Evolutionary conservation across 495 filamentous ascomycete species (phyloP).

Genomic region (Xylaria bambusicola): DNA sequence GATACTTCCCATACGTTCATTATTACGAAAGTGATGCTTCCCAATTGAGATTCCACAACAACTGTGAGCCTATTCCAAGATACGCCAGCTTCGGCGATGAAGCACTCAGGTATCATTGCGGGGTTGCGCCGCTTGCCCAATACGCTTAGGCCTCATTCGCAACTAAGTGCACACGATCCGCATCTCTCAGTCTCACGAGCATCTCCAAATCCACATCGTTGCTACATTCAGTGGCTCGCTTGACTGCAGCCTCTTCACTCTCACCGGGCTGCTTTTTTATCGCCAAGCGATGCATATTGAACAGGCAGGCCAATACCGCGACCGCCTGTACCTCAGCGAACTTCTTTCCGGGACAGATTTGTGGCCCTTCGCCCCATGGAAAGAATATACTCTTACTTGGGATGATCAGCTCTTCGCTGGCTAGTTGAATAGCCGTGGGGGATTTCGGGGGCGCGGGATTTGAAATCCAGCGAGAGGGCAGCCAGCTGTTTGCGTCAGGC

Average conservation of each 20-base stretch:
- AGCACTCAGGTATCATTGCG: too few relatives aligned
- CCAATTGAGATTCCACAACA: too few relatives aligned
- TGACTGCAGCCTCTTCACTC: conserved; percentile 46
- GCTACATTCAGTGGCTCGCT: conserved; percentile 37
- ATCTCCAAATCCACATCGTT: conserved; percentile 37
- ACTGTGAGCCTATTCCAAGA: too few relatives aligned
- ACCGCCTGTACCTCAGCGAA: conserved; percentile 35
- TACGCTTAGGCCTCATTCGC: conserved; percentile 5
- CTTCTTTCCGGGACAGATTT: conserved; percentile 33
- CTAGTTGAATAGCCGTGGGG: conserved; percentile 1
- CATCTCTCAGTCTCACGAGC: conserved; percentile 40
- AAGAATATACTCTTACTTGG: conserved; percentile 24
- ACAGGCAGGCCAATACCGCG: conserved; percentile 27
- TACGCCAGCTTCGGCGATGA: too few relatives aligned
- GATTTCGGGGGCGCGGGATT: conserved; percentile 15
- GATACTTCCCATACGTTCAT: too few relatives aligned
- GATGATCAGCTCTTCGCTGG: conserved; percentile 31
- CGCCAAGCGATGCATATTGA: conserved; percentile 20
- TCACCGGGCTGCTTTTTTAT: conserved; percentile 24
- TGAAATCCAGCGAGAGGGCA: conserved; percentile 25
- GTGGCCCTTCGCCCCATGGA: conserved; percentile 31
- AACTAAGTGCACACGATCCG: conserved; percentile 31
- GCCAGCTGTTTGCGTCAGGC: conserved; percentile 35
- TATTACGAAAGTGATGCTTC: too few relatives aligned
- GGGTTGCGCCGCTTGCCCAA: too few relatives aligned